Conservation (phyloP, 2,329 filamentous ascomycete genomes). For the Paecilomyces niveus region DNA sequence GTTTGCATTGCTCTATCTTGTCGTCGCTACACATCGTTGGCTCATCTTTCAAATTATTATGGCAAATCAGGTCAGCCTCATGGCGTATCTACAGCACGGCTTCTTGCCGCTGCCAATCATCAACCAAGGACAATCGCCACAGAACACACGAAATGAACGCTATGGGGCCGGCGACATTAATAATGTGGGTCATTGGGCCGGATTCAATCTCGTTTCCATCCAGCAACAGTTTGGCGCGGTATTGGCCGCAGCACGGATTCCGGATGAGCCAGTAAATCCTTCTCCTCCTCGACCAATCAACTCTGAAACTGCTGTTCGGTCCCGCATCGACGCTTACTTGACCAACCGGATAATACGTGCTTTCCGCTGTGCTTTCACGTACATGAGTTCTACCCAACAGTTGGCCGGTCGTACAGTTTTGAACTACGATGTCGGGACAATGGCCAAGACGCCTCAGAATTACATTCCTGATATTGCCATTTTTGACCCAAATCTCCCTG, state of each 20-base stretch:
- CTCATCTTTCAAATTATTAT: no score
- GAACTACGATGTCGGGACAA: neutral
- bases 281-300: neutral
- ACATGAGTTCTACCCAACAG: neutral
- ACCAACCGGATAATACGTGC: neutral
- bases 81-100: neutral
- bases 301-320: neutral
- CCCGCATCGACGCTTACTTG: neutral
- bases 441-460: neutral
- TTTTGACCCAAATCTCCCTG: neutral
- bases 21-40: no score
- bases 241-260: neutral
- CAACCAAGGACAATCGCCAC: neutral
- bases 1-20: no score
- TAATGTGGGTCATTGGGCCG: neutral
- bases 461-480: neutral
- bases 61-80: no score
- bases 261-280: neutral
- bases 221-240: no score
- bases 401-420: neutral
- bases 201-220: neutral
- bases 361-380: neutral
- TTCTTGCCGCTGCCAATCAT: neutral
- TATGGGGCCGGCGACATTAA: neutral
- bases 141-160: neutral